Base-by-base conservation (phyloP, 441 rosid species). In the Pelargonium myrrhifolium region DNA sequence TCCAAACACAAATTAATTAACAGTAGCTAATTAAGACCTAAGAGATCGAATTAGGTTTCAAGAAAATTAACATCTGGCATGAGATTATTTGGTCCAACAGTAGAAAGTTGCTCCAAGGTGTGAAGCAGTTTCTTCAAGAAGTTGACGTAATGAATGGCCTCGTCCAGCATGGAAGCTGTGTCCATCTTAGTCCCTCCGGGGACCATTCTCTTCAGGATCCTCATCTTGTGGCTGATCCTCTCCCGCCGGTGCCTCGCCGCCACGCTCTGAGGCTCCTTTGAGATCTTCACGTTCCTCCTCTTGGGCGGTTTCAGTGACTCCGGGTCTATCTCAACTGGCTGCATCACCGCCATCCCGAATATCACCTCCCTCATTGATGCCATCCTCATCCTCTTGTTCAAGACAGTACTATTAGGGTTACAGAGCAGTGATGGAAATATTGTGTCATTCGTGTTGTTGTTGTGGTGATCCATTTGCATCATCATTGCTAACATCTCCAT, bases 161-260 rank as follows among this genome's bases (percentile, higher is more conserved):
- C 98, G 66, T 93, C n/a, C n/a, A n/a, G n/a, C n/a, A n/a, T n/a
- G n/a, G n/a, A 93, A 40, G 98, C 97, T 20, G 98, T 93, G 56
- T 93, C 98, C 98, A 93, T 93, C 80, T 90, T 93, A 56, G 80
- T 83, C 26, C 98, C 98, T 40, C 97, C 98, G 9, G 98, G 98
- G 65, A 90, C 98, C 73, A 93, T 71, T 75, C 83, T 84, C 78
- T 93, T 97, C 71, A 93, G 77, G 81, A 87, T 89, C 86, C 95
- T 89, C 78, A 93, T 93, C 69, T 88, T 87, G 74, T 93, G 96
- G 53, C 97, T 89, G 62, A 93, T 89, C 75, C 88, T 85, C 80
- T 93, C 98, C 73, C 98, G 86, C 56, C 97, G 84, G 70, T 89
- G 91, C 82, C 98, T 84, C 12, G 98, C 98, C 8, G 98, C 98